A percentile compares a stretch with the other conserved stretches of the same genome.
Evolutionary conservation across 345 rosid genomes (phyloP).

Genomic region (Arabis alpina): DNA sequence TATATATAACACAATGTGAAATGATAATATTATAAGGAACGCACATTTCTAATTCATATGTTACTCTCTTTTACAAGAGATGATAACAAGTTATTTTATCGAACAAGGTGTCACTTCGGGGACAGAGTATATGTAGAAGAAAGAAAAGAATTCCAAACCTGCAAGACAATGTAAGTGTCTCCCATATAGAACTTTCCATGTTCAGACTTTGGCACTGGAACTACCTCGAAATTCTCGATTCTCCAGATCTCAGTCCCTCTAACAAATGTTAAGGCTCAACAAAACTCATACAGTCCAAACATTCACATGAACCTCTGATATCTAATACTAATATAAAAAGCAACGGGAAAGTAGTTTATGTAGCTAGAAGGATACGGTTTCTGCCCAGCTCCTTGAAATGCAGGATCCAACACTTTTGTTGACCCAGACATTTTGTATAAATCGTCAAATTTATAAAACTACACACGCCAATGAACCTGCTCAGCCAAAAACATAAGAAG

Average conservation of each 20-base stretch:
- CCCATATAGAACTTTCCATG: constrained; percentile 97
- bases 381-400: constrained; percentile 96
- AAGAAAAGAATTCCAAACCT: constrained; percentile 49
- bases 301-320: constrained; percentile 12
- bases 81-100: too few relatives aligned
- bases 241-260: constrained; percentile 99
- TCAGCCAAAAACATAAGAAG: not conserved
- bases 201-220: constrained; percentile 80
- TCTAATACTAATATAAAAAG: not conserved
- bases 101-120: too few relatives aligned
- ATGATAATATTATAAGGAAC: not conserved
- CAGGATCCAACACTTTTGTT: constrained; percentile 82
- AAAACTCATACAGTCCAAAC: constrained; percentile 22
- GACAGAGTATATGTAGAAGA: not conserved
- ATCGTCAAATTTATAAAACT: not conserved
- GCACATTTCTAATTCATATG: too few relatives aligned
- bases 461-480: constrained; percentile 22
- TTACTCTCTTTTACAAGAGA: too few relatives aligned
- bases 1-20: constrained; percentile 33
- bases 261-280: constrained; percentile 57
- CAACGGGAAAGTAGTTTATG: not conserved
- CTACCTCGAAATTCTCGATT: constrained; percentile 91
- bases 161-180: constrained; percentile 89
- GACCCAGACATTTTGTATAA: constrained; percentile 69
- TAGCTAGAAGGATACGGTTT: constrained; percentile 75